Conservation (phyloP, 1,139 yeast species). For the Taphrina deformans region DNA sequence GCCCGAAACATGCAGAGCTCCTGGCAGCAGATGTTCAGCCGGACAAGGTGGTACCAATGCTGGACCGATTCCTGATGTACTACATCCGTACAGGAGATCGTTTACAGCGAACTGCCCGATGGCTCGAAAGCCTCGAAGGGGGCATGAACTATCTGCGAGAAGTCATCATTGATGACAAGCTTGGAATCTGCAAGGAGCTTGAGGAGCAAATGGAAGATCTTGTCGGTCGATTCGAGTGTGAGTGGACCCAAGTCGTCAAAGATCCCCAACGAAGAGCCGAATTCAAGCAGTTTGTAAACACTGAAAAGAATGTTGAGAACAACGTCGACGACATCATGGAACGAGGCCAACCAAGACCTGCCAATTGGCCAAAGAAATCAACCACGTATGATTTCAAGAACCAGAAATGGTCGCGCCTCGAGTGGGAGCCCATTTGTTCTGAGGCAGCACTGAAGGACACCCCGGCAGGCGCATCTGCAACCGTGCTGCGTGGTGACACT, state of each 20-base stretch:
- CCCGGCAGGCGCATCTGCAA: constrained; percentile 45
- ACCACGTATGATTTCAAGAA: constrained; percentile 43
- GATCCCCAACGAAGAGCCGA: constrained; percentile 41
- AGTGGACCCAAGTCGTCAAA: constrained; percentile 44
- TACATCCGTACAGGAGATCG: constrained; percentile 47
- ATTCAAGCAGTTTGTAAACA: constrained; percentile 45
- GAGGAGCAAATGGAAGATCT: constrained; percentile 45
- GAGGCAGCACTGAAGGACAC: constrained; percentile 42
- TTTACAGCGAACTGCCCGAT: constrained; percentile 47
- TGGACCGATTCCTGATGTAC: constrained; percentile 46
- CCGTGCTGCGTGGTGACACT: constrained; percentile 45
- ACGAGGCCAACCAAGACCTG: constrained; percentile 47
- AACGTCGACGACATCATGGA: constrained; percentile 45
- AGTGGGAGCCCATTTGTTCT: constrained; percentile 43
- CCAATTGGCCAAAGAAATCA: constrained; percentile 45
- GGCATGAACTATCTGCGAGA: constrained; percentile 46
- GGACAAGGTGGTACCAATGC: constrained; percentile 45
- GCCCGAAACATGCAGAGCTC: constrained; percentile 46
- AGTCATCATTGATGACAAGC: constrained; percentile 45
- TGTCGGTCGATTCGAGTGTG: constrained; percentile 45
- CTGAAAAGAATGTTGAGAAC: constrained; percentile 43
- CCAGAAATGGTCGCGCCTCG: constrained; percentile 43
- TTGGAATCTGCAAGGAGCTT: constrained; percentile 45
- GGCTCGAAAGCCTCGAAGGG: constrained; percentile 46
- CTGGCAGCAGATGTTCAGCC: constrained; percentile 45